A percentile compares a stretch with the other conserved stretches of the same genome.
phyloP scores from a whole-genome alignment of 2,329 filamentous ascomycete genomes.

The Neocatenulostroma microsporum region DNA sequence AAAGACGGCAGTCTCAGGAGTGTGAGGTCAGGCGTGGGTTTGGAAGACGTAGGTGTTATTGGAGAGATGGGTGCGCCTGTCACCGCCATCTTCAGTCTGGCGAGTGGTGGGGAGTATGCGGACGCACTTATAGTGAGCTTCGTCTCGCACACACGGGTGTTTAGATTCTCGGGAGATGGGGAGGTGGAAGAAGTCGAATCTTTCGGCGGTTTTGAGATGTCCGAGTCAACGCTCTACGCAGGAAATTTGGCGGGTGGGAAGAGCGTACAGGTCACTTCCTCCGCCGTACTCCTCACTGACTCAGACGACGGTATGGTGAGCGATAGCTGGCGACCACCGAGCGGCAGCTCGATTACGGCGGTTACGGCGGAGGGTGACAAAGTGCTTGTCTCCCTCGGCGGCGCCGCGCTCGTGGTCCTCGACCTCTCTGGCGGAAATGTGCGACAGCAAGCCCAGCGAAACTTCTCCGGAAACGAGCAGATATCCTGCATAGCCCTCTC shows the following conservation, averaged over 20 bases:
- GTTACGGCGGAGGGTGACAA: conserved; percentile 65
- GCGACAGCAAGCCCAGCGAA: conserved; percentile 50
- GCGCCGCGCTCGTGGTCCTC: conserved; percentile 63
- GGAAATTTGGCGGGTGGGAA: conserved; percentile 54
- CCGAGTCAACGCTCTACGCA: conserved; percentile 63
- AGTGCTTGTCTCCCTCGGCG: conserved; percentile 67
- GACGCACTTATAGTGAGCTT: conserved; percentile 77
- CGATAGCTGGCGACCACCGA: conserved; percentile 51
- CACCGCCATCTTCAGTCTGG: conserved; percentile 44
- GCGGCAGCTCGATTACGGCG: conserved; percentile 57
- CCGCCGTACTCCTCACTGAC: conserved; percentile 55
- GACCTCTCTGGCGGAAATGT: conserved; percentile 47
- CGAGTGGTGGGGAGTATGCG: conserved; percentile 58
- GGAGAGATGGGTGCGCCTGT: conserved; percentile 58
- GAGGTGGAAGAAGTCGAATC: conserved; percentile 80
- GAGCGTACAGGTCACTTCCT: conserved; percentile 69
- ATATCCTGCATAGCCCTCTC: conserved; percentile 79
- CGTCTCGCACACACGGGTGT: conserved; percentile 73
- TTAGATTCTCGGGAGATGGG: conserved; percentile 64
- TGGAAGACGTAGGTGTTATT: conserved; percentile 74
- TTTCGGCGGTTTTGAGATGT: conserved; percentile 63
- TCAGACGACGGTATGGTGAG: conserved; percentile 45
- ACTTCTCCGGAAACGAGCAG: conserved; percentile 61
- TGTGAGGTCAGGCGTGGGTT: conserved; percentile 84
- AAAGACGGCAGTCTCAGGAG: conserved; percentile 82